Base-by-base conservation (phyloP, 352 stramenopile species). In the Globisporangium nunn region DNA sequence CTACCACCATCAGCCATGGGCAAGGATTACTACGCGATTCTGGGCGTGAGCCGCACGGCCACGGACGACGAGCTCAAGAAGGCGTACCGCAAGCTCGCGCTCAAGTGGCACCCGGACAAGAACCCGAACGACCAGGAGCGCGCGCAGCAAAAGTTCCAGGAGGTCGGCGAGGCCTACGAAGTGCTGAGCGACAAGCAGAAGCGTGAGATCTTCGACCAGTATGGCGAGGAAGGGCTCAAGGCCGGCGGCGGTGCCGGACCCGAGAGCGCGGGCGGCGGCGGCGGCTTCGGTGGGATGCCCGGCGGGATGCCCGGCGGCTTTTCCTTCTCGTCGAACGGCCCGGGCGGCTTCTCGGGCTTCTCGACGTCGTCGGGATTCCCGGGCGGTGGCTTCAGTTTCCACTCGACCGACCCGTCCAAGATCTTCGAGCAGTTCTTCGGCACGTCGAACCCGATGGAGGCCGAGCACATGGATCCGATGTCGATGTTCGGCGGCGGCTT, bases 81-180 rank as follows among this genome's bases (percentile, higher is more conserved):
- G 62, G 83, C 81, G 28, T 97, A 97, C 60, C 74, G 87, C 35
- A 96, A 95, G 64, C 67, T 97, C 59, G 87, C 88, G 47, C 70
- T 97, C 52, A 97, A 97, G 71, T 93, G 85, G 81, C 90, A 97
- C 57, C 90, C 90, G 10, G 90, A 97, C 75, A 96, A 96, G 75
- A 97, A 97, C 70, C 85, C 85, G 31, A 87, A 94, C 60, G 75
- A 95, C 64, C 59, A 80, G 54, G 88, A 97, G 0, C 63, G 45
- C 0, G 88, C 91, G 12, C 85, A 94, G 64, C 72, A 85, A 54
- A 96, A 96, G 70, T 98, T 98, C 62, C 93, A 97, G 68, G 87
- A 97, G 50, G 85, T 98, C 40, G 85, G 78, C 35, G 86, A 96
- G 47, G 93, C 93, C 6, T 98, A 98, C 67, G 88, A 97, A 53